Conservation (phyloP, 1,139 yeast genomes). For the Hansenula lynferdii region DNA sequence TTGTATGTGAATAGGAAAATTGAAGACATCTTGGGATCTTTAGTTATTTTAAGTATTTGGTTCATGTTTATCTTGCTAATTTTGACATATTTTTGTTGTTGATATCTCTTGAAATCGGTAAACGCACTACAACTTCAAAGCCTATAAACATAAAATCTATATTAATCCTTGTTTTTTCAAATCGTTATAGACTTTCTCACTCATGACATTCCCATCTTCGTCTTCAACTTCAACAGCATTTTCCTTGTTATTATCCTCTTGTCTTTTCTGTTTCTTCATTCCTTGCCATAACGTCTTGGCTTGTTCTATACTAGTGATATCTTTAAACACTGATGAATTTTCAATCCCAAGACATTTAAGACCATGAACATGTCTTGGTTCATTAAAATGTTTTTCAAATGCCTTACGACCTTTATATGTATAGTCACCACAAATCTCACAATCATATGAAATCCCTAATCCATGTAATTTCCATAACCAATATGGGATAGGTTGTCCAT, state of each 20-base stretch:
- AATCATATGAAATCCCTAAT: slow-evolving; percentile 60
- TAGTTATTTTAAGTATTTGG: neutral
- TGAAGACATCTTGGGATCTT: neutral
- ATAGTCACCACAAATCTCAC: slow-evolving; percentile 86
- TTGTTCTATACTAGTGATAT: slow-evolving; percentile 62
- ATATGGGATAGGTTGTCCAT: slow-evolving; percentile 87
- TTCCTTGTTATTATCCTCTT: slow-evolving; percentile 41
- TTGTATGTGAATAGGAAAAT: slow-evolving; percentile 32
- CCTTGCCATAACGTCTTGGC: slow-evolving; percentile 56
- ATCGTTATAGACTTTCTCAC: slow-evolving; percentile 74
- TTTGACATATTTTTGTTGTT: no score
- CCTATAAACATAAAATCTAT: no score
- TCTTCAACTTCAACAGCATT: slow-evolving; percentile 82
- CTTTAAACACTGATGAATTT: slow-evolving; percentile 51
- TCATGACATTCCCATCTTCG: slow-evolving; percentile 89
- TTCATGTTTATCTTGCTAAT: slow-evolving; percentile 11
- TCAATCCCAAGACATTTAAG: slow-evolving; percentile 69
- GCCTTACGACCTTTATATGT: slow-evolving; percentile 69
- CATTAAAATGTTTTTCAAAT: slow-evolving; percentile 72
- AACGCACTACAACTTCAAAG: no score
- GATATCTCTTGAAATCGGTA: no score
- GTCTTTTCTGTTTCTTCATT: slow-evolving; percentile 36
- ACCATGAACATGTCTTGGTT: slow-evolving; percentile 67
- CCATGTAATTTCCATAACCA: slow-evolving; percentile 95
- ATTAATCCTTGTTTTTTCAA: slow-evolving; percentile 80